phyloP scores from a whole-genome alignment of 768 basidiomycete species.

The Leccinellum luteum region DNA sequence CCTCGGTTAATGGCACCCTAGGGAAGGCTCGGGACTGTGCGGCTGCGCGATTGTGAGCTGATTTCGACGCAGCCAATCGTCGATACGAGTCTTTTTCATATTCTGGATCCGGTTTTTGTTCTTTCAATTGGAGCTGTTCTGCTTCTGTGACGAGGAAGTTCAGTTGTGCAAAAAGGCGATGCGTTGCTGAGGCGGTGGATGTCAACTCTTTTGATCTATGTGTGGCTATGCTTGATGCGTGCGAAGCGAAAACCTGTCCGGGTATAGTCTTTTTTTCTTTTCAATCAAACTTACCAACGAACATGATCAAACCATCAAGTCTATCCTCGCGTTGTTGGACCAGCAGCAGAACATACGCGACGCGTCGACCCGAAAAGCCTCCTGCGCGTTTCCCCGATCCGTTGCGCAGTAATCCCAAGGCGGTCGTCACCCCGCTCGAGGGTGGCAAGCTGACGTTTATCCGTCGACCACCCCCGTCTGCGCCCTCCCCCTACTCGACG shows the following conservation, averaged over 20 bases:
- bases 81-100: not conserved
- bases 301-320: slow-evolving; percentile 19
- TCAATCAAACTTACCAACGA: too few relatives aligned
- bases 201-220: not conserved
- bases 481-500: slow-evolving; percentile 69
- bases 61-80: not conserved
- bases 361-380: slow-evolving; percentile 38
- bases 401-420: slow-evolving; percentile 49
- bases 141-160: slow-evolving; percentile 4
- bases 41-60: not conserved
- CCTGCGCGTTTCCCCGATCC: slow-evolving; percentile 61
- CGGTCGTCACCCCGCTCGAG: slow-evolving; percentile 46
- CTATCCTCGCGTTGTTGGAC: not conserved
- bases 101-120: too few relatives aligned
- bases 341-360: slow-evolving; percentile 40
- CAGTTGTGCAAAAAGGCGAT: not conserved
- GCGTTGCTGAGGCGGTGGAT: slow-evolving; percentile 1
- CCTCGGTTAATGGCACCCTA: slow-evolving; percentile 22
- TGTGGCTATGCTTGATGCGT: not conserved
- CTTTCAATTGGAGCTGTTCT: not conserved
- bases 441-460: slow-evolving; percentile 71
- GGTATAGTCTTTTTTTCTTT: too few relatives aligned
- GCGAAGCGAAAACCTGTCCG: not conserved
- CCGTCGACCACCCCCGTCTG: slow-evolving; percentile 79
- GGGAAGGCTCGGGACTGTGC: not conserved